These are phyloP conservation scores for Neurospora sp. DNA, from an alignment of 495 filamentous ascomycete species.

Conservation along the genomic window DNA sequence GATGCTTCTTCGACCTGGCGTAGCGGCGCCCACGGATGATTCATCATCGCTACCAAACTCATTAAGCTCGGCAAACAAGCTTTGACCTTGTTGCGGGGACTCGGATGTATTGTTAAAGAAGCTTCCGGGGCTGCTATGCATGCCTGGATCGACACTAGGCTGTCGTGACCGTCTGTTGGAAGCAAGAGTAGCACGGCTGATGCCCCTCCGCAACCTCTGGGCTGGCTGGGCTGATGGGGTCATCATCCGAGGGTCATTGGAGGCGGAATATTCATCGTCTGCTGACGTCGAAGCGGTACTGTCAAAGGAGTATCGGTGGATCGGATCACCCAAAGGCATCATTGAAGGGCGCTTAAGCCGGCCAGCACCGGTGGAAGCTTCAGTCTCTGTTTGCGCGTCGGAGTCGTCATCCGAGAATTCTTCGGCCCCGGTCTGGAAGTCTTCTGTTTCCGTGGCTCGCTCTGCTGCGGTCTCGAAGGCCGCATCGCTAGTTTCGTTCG, in stretches of 20 bases:
- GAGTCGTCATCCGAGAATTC: conserved; percentile 68
- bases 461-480: conserved; percentile 84
- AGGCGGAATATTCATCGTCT: conserved; percentile 50
- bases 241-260: conserved; percentile 26
- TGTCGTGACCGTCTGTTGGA: conserved; percentile 50
- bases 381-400: conserved; percentile 76
- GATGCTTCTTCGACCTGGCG: conserved; percentile 36
- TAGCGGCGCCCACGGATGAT: conserved; percentile 26
- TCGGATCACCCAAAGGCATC: conserved; percentile 19
- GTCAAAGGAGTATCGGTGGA: conserved; percentile 57
- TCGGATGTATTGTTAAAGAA: conserved; percentile 38
- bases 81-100: conserved; percentile 56
- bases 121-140: conserved; percentile 45
- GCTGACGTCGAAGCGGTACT: conserved; percentile 86
- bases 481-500: conserved; percentile 73
- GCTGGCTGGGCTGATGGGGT: conserved; percentile 53
- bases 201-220: conserved; percentile 59
- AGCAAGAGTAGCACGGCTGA: conserved; percentile 45
- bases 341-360: conserved; percentile 26
- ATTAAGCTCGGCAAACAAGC: conserved; percentile 81
- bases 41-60: conserved; percentile 62
- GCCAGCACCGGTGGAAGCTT: conserved; percentile 36
- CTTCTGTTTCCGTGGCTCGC: conserved; percentile 77
- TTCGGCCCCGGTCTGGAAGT: conserved; percentile 85
- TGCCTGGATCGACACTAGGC: conserved; percentile 50